These are phyloP conservation scores for Beauveria scarabaeidicola DNA, from an alignment of 2,329 filamentous ascomycete genomes.

Conservation along the genomic window DNA sequence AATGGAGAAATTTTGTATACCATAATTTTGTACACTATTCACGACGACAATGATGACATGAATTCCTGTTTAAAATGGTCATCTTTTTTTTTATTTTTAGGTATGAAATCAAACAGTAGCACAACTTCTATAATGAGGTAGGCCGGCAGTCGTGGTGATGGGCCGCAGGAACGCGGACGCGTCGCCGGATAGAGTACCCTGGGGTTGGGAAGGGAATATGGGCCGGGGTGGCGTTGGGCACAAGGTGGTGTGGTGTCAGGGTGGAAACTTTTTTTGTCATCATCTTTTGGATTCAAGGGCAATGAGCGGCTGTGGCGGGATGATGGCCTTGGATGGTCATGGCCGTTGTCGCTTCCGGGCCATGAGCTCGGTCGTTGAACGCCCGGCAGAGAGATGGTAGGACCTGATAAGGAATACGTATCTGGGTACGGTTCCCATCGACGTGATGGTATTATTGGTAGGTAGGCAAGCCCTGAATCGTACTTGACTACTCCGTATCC, in stretches of 20 bases:
- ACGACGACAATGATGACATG: background rate
- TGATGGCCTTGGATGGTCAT: background rate
- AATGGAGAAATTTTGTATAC: background rate
- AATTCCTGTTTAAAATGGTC: background rate
- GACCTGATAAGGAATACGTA: background rate
- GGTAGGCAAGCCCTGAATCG: too few species aligned
- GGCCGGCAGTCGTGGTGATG: too few species aligned
- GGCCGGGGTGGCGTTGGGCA: background rate
- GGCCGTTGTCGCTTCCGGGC: too few species aligned
- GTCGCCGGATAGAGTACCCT: background rate
- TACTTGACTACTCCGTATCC: too few species aligned
- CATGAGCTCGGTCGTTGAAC: too few species aligned
- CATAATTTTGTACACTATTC: background rate
- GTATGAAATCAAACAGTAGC: background rate
- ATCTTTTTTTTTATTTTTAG: background rate
- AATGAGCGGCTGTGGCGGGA: background rate
- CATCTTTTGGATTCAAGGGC: too few species aligned
- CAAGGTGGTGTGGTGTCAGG: background rate
- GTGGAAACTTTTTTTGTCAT: background rate
- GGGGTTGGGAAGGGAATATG: background rate
- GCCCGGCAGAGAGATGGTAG: too few species aligned
- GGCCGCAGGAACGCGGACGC: too few species aligned
- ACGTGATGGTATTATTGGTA: too few species aligned
- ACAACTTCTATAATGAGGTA: too few species aligned
- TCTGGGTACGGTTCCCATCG: constrained; percentile 8